Percentiles rank a stretch among this genome's conserved stretches.
These are phyloP conservation scores for Dissophora ornata DNA, from an alignment of 192 early-diverging fungal species.

Conservation along the genomic window DNA sequence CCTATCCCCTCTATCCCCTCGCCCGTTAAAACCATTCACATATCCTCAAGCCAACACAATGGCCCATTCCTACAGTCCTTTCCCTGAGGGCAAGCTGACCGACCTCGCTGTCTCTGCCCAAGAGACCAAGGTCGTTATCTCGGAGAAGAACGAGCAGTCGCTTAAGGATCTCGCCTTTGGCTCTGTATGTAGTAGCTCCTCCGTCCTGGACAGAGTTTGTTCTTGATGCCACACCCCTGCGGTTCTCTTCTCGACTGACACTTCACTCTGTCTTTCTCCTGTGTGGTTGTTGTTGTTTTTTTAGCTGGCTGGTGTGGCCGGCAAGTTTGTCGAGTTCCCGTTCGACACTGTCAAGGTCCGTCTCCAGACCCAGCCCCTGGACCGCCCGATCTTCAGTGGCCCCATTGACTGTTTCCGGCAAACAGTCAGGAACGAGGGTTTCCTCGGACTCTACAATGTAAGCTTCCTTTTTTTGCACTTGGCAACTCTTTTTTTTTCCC, in stretches of 20 bases:
- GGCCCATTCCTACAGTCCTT: conserved; percentile 51
- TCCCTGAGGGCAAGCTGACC: conserved; percentile 41
- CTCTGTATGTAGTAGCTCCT: conserved; percentile 24
- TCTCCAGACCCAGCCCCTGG: conserved; percentile 84
- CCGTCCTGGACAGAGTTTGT: no score
- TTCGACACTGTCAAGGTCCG: conserved; percentile 97
- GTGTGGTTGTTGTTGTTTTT: no score
- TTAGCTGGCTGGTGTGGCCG: conserved; percentile 89
- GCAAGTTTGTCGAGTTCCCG: conserved; percentile 95
- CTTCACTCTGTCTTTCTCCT: no score
- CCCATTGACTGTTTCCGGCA: conserved; percentile 84
- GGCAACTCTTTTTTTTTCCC: neutral
- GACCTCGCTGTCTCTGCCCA: conserved; percentile 40
- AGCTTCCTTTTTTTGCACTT: neutral
- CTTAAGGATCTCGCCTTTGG: conserved; percentile 53
- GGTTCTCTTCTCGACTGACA: no score
- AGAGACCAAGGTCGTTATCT: conserved; percentile 44
- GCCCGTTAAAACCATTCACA: neutral
- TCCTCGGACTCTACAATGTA: conserved; percentile 91
- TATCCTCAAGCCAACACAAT: conserved; percentile 22
- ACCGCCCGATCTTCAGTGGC: conserved; percentile 73
- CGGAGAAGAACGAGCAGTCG: conserved; percentile 51
- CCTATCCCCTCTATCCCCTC: neutral
- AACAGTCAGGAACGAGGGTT: conserved; percentile 82
- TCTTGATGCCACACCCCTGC: no score